Evolutionary conservation across 2,329 filamentous ascomycete genomes (phyloP), one percentile per base, ranked within the genome.

Genomic region (Diaporthe citrichinensis): DNA sequence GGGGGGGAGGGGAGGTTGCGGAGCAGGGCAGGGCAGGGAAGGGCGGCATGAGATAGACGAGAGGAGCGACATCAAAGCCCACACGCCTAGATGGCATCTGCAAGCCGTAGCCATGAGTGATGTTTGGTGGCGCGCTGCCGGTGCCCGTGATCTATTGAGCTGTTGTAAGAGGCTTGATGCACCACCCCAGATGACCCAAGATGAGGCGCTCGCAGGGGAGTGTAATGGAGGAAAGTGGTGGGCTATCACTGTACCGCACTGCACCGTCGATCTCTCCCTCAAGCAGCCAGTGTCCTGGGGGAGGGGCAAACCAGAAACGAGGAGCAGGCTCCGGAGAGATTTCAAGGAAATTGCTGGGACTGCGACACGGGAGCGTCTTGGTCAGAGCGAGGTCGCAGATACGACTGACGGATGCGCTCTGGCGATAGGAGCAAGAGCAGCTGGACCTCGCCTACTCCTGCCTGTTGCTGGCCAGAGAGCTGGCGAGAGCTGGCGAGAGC

Each of bases 121-220:
- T 74, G 53, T 61, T 49, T 44, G 62, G 61, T 73, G 73, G 75
- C 73, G 73, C 36, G 23, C 49, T 76, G 76, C 58, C 49, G 71
- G 69, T 65, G 71, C 51, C 76, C 76, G 69, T 73, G 74, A 73
- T 77, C 76, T 77, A 77, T 76, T 77, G 76, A 73, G 55, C 49
- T 73, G 71, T 25, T 65, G 74, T 76, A 71, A 62, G 74, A 77
- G 69, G 74, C 76, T 73, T 67, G 53, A 74, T 77, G 73, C 73
- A 76, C 68, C 39, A 55, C 59, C 44, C 62, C 55, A 75, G 61
- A 73, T 74, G 72, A 72, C 71, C 46, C 55, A 57, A 75, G 55
- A 73, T 72, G 72, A 74, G 72, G 72, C 49, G 75, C 46, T 55
- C 17, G 49, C 68, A 75, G 73, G 73, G 59, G 28, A 61, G 72